Evolutionary conservation across 331 rosid genomes (phyloP), one percentile per base, ranked within the genome.

Genomic region (Cucumis variabilis): DNA sequence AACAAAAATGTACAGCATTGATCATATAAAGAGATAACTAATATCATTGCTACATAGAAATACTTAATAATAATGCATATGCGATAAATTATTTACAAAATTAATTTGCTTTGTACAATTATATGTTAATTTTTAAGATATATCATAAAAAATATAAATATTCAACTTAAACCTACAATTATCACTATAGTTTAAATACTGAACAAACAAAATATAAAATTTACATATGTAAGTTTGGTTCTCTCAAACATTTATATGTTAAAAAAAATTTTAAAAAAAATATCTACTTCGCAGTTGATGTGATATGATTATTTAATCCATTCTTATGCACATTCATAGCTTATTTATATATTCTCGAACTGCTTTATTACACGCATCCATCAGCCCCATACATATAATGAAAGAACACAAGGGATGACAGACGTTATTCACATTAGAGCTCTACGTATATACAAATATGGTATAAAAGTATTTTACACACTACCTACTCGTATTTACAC

Each of bases 391-490:
- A 79, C 13, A 53, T 27, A 51, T 53, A 27, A 27, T 78, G 17
- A 24, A n/a, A 78, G 48, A 79, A 17, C 24, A 28, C 60, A 13
- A 12, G 27, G 48, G 9, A 5, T 25, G 79, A 77, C 82, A 50
- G 16, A 33, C 41, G 13, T 48, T 77, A 37, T 46, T 1, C 37
- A 23, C 75, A 83, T 83, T 83, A 79, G 83, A 90, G 72, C 87
- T 87, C 83, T 89, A 19, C 16, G 44, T 65, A 79, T 51, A 79
- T 53, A 79, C 67, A 55, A 11, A 9, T 8, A 17, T 79, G 84
- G 84, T 25, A 53, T 25, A 79, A 66, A 78, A 9, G 46, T 60
- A 60, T 81, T 58, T 11, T 92, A 91, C 86, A 86, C 87, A 81
- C 37, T 2, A 33, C 37, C 4, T 33, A 4, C 4, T 1, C 4